A percentile compares a stretch with the other conserved stretches of the same genome.
These are phyloP conservation scores for Epichloe glyceriae DNA, from an alignment of 2,329 filamentous ascomycete genomes.

Conservation along the genomic window DNA sequence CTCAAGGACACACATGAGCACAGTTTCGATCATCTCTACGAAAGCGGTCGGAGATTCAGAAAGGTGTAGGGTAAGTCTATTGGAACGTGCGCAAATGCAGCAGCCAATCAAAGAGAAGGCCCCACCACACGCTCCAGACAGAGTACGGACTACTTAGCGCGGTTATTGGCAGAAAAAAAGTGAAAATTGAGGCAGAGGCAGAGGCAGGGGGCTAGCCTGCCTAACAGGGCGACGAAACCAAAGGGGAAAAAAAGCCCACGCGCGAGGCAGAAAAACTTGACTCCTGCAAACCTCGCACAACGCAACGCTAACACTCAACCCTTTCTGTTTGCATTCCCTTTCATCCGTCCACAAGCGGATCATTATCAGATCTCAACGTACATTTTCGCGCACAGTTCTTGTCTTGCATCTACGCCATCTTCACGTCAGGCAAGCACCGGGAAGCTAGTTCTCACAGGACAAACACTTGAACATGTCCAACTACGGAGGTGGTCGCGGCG, in stretches of 20 bases:
- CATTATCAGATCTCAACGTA: background rate
- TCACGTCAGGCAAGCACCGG: background rate
- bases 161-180: conserved; percentile 6
- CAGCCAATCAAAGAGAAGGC: conserved; percentile 5
- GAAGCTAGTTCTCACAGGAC: background rate
- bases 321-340: conserved; percentile 15
- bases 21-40: too few relatives aligned
- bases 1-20: too few relatives aligned
- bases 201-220: conserved; percentile 8
- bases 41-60: background rate
- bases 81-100: background rate
- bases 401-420: background rate
- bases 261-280: conserved; percentile 9
- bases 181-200: conserved; percentile 7
- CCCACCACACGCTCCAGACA: background rate
- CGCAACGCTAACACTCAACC: conserved; percentile 6
- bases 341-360: conserved; percentile 12
- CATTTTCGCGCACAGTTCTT: background rate
- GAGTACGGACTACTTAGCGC: conserved; percentile 7
- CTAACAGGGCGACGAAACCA: background rate
- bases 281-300: conserved; percentile 13
- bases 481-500: conserved; percentile 25
- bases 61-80: conserved; percentile 1
- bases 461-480: conserved; percentile 30
- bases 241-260: conserved; percentile 12